These are phyloP conservation scores for Aspergillus ibericus DNA, from an alignment of 2,329 filamentous ascomycete genomes.

Conservation along the genomic window DNA sequence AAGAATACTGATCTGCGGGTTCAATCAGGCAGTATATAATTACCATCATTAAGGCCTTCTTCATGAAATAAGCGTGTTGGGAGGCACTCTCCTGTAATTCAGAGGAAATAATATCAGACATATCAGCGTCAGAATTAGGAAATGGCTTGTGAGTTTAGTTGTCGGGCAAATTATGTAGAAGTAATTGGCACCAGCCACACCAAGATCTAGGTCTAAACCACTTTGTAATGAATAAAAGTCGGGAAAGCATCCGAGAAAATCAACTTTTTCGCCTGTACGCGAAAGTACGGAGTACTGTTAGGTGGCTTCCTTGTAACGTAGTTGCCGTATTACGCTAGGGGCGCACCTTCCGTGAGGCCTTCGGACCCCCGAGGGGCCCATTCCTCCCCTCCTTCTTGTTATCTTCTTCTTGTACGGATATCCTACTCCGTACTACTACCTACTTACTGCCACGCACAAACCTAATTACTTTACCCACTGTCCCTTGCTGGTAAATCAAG, in stretches of 20 bases:
- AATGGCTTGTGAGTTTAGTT: neutral
- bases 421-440: too few relatives aligned
- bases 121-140: neutral
- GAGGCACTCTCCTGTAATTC: constrained; percentile 18
- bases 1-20: constrained; percentile 7
- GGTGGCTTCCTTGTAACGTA: too few relatives aligned
- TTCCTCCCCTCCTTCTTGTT: too few relatives aligned
- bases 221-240: neutral
- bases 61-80: constrained; percentile 68
- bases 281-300: too few relatives aligned
- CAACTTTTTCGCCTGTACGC: neutral
- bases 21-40: constrained; percentile 9
- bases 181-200: neutral
- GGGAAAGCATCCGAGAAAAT: neutral
- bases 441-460: too few relatives aligned
- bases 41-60: constrained; percentile 84
- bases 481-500: too few relatives aligned
- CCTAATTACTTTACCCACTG: too few relatives aligned
- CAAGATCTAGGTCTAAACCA: neutral
- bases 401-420: too few relatives aligned
- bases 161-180: neutral
- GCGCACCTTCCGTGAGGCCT: too few relatives aligned
- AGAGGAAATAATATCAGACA: neutral
- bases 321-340: too few relatives aligned
- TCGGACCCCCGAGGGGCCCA: too few relatives aligned